Percentiles rank a stretch among this genome's conserved stretches.
Conservation (phyloP, 306 rosid species). For the Castanea mollissima region DNA sequence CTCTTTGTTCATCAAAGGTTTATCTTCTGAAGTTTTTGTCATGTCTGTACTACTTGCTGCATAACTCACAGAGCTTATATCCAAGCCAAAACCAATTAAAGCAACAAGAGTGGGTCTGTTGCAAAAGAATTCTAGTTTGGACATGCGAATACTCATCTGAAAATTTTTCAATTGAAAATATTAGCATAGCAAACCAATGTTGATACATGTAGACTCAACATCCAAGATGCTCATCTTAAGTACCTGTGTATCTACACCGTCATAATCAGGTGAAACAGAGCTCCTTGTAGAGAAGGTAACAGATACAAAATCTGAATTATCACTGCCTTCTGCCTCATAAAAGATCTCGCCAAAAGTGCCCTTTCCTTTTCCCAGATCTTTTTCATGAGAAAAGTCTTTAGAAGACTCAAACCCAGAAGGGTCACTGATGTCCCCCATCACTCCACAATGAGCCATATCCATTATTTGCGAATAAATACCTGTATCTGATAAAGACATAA, state of each 20-base stretch:
- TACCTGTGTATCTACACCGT: conserved; percentile 97
- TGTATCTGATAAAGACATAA: conserved; percentile 59
- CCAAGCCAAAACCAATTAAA: conserved; percentile 78
- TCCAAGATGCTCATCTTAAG: conserved; percentile 17
- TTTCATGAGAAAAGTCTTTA: conserved; percentile 53
- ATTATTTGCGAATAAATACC: conserved; percentile 42
- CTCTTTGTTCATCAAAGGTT: conserved; percentile 43
- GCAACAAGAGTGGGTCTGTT: conserved; percentile 93
- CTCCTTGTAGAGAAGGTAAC: conserved; percentile 64
- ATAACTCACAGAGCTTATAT: conserved; percentile 52
- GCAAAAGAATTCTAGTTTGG: conserved; percentile 84
- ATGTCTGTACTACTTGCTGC: conserved; percentile 33
- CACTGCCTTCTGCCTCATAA: conserved; percentile 74
- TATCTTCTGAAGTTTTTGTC: conserved; percentile 37
- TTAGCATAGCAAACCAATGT: conserved; percentile 21
- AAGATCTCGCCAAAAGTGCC: conserved; percentile 55
- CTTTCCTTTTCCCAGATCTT: conserved; percentile 47
- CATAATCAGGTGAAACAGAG: conserved; percentile 70
- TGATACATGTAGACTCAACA: conserved; percentile 8
- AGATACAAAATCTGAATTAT: conserved; percentile 68
- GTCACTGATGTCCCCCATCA: conserved; percentile 26
- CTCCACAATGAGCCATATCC: conserved; percentile 38
- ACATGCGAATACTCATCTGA: conserved; percentile 91
- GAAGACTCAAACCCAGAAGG: conserved; percentile 50
- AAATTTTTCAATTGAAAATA: conserved; percentile 25